These are phyloP conservation scores for Fragaria vesca DNA, from an alignment of 306 rosid genomes.

Conservation along the genomic window DNA sequence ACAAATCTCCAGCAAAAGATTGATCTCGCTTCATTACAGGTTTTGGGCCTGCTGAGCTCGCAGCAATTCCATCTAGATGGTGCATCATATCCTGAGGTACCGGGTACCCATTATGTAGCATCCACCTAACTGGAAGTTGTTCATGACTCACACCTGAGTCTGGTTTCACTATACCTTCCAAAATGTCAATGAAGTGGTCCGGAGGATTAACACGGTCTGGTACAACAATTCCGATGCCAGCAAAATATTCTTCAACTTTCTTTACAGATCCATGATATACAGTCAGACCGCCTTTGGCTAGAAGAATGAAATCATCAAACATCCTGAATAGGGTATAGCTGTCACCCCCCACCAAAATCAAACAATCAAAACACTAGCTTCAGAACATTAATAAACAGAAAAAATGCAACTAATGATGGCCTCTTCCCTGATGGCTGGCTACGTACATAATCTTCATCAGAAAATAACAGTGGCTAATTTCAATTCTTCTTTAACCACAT, in stretches of 20 bases:
- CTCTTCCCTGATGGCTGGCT: background rate
- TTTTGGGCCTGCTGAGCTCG: slow-evolving; percentile 43
- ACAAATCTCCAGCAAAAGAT: slow-evolving; percentile 58
- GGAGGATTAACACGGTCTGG: slow-evolving; percentile 90
- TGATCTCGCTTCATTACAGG: slow-evolving; percentile 33
- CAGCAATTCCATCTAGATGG: slow-evolving; percentile 49
- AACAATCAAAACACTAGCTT: slow-evolving; percentile 1
- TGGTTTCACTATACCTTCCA: slow-evolving; percentile 75
- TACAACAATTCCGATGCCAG: slow-evolving; percentile 62
- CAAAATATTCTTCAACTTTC: slow-evolving; percentile 78
- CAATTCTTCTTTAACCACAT: background rate
- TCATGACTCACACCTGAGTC: slow-evolving; percentile 44
- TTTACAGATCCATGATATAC: slow-evolving; percentile 80
- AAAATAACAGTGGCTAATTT: background rate
- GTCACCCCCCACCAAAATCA: slow-evolving; percentile 22
- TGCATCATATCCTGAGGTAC: slow-evolving; percentile 78
- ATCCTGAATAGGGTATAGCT: slow-evolving; percentile 75
- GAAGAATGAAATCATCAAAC: slow-evolving; percentile 77
- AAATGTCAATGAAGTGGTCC: slow-evolving; percentile 72
- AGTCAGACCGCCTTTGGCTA: slow-evolving; percentile 83
- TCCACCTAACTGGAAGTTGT: slow-evolving; percentile 81
- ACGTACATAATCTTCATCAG: background rate
- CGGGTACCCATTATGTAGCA: slow-evolving; percentile 76
- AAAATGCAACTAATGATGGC: background rate
- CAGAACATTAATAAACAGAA: too few species aligned